Conservation (phyloP, 257 asterid genomes). For the Fraxinus pennsylvanica region DNA sequence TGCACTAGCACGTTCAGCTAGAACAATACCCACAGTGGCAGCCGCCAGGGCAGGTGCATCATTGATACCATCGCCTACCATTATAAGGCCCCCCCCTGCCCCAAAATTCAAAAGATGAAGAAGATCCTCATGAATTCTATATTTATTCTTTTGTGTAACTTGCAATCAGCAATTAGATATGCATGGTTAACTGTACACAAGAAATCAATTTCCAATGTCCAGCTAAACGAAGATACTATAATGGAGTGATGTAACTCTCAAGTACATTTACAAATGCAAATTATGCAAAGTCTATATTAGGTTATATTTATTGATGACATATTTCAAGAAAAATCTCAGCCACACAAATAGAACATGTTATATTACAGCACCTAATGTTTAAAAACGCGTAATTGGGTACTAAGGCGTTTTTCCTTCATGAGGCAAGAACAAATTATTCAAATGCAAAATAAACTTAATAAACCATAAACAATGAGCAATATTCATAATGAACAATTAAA, state of each 20-base stretch:
- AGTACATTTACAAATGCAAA: background rate
- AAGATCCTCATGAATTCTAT: background rate
- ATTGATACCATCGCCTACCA: constrained; percentile 99
- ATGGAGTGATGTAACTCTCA: background rate
- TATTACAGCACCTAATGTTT: no score
- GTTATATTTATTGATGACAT: constrained; percentile 7
- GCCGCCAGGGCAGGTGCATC: constrained; percentile 99
- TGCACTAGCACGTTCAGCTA: constrained; percentile 97
- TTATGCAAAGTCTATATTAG: background rate
- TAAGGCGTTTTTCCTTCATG: no score
- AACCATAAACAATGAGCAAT: no score
- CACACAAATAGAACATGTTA: background rate
- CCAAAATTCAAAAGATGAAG: background rate
- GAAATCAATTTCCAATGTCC: constrained; percentile 2
- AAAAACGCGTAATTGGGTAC: no score
- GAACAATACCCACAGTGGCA: constrained; percentile 90
- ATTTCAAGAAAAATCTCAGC: background rate
- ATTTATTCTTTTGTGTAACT: background rate
- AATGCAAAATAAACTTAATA: no score
- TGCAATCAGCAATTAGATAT: background rate
- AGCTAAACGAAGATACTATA: background rate
- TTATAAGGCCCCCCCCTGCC: constrained; percentile 85
- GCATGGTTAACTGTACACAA: background rate
- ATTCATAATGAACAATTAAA: no score
- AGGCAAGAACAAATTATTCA: no score